Base-by-base conservation (phyloP, 2,329 filamentous ascomycete genomes). In the Penicillium frequentans region DNA sequence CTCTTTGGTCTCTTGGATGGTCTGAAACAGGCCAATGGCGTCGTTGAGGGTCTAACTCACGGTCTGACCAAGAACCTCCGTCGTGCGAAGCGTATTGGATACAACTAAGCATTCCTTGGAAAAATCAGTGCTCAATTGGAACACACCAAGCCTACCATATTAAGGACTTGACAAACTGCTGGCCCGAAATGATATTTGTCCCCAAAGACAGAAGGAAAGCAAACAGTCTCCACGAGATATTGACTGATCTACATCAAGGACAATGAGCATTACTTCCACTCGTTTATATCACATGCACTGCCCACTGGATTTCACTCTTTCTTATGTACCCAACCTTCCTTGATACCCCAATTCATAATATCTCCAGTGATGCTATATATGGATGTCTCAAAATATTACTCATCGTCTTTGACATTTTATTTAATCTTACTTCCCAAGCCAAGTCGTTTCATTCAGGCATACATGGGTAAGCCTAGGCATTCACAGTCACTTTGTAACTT, bases 291-390 rank as follows among this genome's bases (percentile, higher is more conserved):
- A 9, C 24, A 26, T 27, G 39, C 5, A 42, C 31, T 42, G 39
- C 19, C 11, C 19, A 21, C 39, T 42, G 39, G 39, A 42, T 46
- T 29, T 29, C 42, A 43, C 26, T 27, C 29, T 47, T 13, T 48
- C 29, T 27, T 26, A 37, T 61, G 53, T 59, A 52, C 51, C 42
- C 37, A 29, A 46, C 42, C 49, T 33, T 47, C 46, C 50, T 56
- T 49, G 59, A 61, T 61, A 59, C 59, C 59, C 59, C 54, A 54
- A 56, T 58, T 9, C 39, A 58, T 60, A 60, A 56, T 56, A 46
- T 27, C 39, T 42, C 39, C 19, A 23, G 39, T 42, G 39, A 23
- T 0, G 39, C 39, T 13, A 42, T 13, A 42, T 14, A 27, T 46
- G 44, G n/a, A 26, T 27, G 44, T 27, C 24, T 29, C 24, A 29